Evolutionary conservation across 352 stramenopile genomes (phyloP), one percentile per base, ranked within the genome.

Genomic region (Phytopythium oedochilum): DNA sequence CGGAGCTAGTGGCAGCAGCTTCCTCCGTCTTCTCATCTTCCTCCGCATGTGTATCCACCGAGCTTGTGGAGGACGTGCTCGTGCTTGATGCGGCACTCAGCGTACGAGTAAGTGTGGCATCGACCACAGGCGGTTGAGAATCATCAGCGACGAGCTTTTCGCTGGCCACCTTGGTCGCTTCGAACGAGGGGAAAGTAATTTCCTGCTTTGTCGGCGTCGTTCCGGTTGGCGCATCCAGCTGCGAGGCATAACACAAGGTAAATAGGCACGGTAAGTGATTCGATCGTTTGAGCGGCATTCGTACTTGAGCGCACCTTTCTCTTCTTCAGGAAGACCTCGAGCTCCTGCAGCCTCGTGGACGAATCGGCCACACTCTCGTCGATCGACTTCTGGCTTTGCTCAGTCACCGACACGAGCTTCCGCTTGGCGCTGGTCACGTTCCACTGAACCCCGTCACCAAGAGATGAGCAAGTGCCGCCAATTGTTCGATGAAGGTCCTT

Each of bases 291-390:
- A 7, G 8, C 22, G 17, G n/a, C 23, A 31, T 39, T 26, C 10
- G n/a, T 31, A 20, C 28, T 45, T 63, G 42, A 22, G 11, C 42
- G 42, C 25, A 85, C 75, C 70, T 71, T 71, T 63, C 70, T 51
- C 44, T 83, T 81, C 62, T 81, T 81, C 54, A 83, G 62, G 57
- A 68, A 86, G 14, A 61, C 47, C 48, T 71, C 65, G 26, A 81
- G 64, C 14, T 68, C 63, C 25, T 81, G 28, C 18, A 74, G 54
- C 38, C 75, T 68, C 20, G 68, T 56, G 10, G 47, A 65, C 15
- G 68, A 74, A 10, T 68, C 56, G 26, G 61, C 53, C 11, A 52
- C 58, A 15, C 65, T 62, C 25, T 80, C 60, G 17, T 25, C 46
- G 38, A 75, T 34, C 48, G 79, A 50, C 29, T 61, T 49, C 1